Evolutionary conservation across 106 monocot species (phyloP), one percentile per base, ranked within the genome.

Genomic region (Gastrodia elata): DNA sequence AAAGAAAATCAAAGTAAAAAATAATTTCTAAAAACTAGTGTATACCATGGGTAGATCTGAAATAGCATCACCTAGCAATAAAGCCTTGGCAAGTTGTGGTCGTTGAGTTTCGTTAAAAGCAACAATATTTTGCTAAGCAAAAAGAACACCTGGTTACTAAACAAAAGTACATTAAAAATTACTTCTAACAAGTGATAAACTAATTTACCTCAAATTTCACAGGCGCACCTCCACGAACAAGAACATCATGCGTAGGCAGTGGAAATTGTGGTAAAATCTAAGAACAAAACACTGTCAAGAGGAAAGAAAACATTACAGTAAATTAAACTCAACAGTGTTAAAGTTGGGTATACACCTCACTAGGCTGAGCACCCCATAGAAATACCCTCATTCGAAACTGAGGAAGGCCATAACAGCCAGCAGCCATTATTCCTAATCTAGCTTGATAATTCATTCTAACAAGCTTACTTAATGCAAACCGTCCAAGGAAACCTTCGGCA

Each of bases 381-480:
- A 78, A 78, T 26, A 73, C 78, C n/a, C 78, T 72, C 65, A 78
- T 65, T 35, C 78, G 56, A 73, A 64, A 78, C 18, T 78, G 78
- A 13, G 78, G 78, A 65, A 78, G 65, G 1, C 78, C 78, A 61
- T 65, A 78, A 67, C 36, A 64, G 4, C 78, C 78, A 37, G 78
- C 78, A 37, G 78, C 78, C 44, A 78, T 35, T 8, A 78, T 78
- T 8, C 78, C 78, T 20, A 78, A 49, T 16, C 78, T 72, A 35
- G 78, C 30, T 52, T 78, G 78, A 34, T 78, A 78, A 16, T 78
- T 65, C 78, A 78, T 78, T 8, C 24, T 16, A 49, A 78, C 61
- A 16, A 98, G 73, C 26, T 84, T 37, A 22, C 91, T 88, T 2
- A 98, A 36, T 5, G 98, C 98, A 85, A 91, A 98, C 20, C 88